phyloP scores from a whole-genome alignment of 2,329 filamentous ascomycete species.

The Aspergillus fischeri region DNA sequence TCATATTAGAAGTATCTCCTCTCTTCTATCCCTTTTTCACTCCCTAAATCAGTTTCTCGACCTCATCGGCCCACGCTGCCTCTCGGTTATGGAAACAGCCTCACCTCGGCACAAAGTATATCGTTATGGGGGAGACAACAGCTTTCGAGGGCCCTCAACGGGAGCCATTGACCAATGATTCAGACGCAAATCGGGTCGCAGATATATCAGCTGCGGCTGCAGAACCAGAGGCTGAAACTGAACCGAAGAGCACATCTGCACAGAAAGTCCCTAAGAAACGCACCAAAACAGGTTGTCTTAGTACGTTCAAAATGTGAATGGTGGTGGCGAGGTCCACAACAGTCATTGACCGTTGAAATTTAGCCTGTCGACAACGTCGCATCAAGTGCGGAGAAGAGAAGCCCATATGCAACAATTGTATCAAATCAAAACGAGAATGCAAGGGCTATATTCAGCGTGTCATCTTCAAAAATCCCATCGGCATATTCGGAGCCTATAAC shows the following conservation, averaged over 20 bases:
- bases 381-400: conserved; percentile 94
- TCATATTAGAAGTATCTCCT: background rate
- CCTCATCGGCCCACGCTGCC: background rate
- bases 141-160: background rate
- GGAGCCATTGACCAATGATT: conserved; percentile 1
- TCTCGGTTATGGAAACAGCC: background rate
- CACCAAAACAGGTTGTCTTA: conserved; percentile 90
- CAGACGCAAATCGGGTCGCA: conserved; percentile 2
- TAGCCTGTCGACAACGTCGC: conserved; percentile 85
- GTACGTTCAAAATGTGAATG: conserved; percentile 49
- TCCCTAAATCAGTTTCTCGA: background rate
- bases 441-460: conserved; percentile 42
- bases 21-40: background rate
- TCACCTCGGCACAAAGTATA: background rate
- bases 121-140: background rate
- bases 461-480: conserved; percentile 39
- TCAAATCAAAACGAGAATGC: conserved; percentile 45
- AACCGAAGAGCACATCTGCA: conserved; percentile 14
- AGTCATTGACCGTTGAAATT: conserved; percentile 11
- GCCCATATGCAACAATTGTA: conserved; percentile 44
- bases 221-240: conserved; percentile 10
- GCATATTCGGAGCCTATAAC: conserved; percentile 26
- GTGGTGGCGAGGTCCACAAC: background rate
- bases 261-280: conserved; percentile 54
- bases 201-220: conserved; percentile 1